Conservation (phyloP, 345 rosid genomes). For the Populus euphratica region DNA sequence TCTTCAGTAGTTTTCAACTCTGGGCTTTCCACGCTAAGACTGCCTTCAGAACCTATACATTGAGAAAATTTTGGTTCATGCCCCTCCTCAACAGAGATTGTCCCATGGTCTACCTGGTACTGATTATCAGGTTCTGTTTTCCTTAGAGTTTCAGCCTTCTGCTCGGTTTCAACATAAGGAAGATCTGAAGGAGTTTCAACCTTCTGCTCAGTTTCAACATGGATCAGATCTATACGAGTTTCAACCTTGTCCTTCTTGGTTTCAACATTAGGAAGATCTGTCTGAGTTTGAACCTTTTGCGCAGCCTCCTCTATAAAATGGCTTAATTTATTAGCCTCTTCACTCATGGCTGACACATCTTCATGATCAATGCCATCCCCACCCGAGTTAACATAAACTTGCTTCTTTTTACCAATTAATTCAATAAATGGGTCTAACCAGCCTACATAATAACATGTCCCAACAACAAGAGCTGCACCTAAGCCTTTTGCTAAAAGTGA, state of each 20-base stretch:
- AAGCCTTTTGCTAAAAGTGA: conserved; percentile 45
- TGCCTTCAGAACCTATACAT: conserved; percentile 22
- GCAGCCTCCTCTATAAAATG: conserved; percentile 19
- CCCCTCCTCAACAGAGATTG: conserved; percentile 31
- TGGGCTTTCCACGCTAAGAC: conserved; percentile 28
- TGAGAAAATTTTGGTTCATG: conserved; percentile 22
- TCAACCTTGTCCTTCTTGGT: conserved; percentile 32
- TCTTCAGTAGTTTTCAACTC: conserved; percentile 31
- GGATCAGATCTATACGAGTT: conserved; percentile 2
- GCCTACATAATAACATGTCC: conserved; percentile 56
- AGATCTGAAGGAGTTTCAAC: conserved; percentile 6
- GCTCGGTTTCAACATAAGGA: conserved; percentile 14
- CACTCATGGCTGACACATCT: conserved; percentile 29
- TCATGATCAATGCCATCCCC: conserved; percentile 20
- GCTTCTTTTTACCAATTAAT: conserved; percentile 34
- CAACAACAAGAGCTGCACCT: conserved; percentile 41
- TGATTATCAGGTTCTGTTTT: conserved; percentile 26
- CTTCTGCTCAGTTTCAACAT: conserved; percentile 20
- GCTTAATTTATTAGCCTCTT: conserved; percentile 30
- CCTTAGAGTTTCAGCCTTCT: conserved; percentile 16
- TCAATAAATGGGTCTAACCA: conserved; percentile 51
- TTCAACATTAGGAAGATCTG: conserved; percentile 7
- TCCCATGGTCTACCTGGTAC: conserved; percentile 30
- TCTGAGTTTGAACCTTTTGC: conserved; percentile 12
- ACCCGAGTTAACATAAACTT: conserved; percentile 22